These are phyloP conservation scores for Kingdonia uniflora DNA, from an alignment of 164 flowering plant genomes.

Conservation along the genomic window DNA sequence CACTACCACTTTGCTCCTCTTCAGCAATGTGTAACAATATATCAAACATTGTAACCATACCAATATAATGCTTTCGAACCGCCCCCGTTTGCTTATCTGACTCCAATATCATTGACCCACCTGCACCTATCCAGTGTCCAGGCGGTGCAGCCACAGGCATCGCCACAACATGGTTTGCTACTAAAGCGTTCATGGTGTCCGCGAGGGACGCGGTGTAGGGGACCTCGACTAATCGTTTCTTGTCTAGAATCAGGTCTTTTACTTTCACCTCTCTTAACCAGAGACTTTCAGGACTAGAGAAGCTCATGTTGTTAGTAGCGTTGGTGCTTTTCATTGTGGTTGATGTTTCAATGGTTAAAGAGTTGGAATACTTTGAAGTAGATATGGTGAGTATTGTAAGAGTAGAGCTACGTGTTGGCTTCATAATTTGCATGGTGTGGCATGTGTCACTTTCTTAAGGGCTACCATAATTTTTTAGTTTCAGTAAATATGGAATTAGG, in stretches of 20 bases:
- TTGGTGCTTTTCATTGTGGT: too few species aligned
- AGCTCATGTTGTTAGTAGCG: too few species aligned
- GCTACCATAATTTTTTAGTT: too few species aligned
- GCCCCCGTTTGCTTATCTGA: conserved; percentile 64
- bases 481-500: too few species aligned
- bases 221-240: conserved; percentile 23
- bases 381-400: too few species aligned
- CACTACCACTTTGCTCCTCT: conserved; percentile 19
- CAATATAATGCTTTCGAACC: conserved; percentile 79
- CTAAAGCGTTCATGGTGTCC: conserved; percentile 21
- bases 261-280: conserved; percentile 10
- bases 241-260: conserved; percentile 14
- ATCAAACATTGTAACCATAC: conserved; percentile 86
- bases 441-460: too few species aligned
- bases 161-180: conserved; percentile 19
- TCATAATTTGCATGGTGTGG: too few species aligned
- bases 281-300: too few species aligned
- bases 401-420: too few species aligned
- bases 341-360: too few species aligned
- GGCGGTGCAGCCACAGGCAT: conserved; percentile 89
- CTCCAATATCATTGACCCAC: conserved; percentile 90
- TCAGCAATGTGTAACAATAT: conserved; percentile 60
- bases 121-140: conserved; percentile 94
- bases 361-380: too few species aligned
- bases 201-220: conserved; percentile 24